Evolutionary conservation across 352 stramenopile genomes (phyloP).

Genomic region (Globisporangium carolinianum): DNA sequence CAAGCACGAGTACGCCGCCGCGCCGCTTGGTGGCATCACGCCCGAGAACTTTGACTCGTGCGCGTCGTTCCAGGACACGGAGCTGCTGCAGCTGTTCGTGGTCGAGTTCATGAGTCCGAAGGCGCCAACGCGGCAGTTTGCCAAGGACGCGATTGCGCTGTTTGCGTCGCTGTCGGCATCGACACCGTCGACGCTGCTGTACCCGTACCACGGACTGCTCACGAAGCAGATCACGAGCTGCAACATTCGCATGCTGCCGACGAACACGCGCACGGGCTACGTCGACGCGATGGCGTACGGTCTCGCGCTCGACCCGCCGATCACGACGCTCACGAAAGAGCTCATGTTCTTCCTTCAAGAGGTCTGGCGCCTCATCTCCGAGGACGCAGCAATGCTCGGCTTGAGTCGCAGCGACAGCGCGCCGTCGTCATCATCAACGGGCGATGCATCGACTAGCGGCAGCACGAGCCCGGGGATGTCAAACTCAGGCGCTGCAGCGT

Average conservation of each 20-base stretch:
- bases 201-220: slow-evolving; percentile 80
- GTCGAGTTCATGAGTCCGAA: slow-evolving; percentile 81
- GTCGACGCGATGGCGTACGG: slow-evolving; percentile 83
- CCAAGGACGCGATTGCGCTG: slow-evolving; percentile 59
- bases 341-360: slow-evolving; percentile 82
- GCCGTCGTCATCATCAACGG: slow-evolving; percentile 18
- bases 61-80: slow-evolving; percentile 75
- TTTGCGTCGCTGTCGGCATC: slow-evolving; percentile 50
- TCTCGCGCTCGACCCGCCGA: slow-evolving; percentile 61
- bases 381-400: slow-evolving; percentile 34
- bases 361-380: slow-evolving; percentile 79
- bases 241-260: slow-evolving; percentile 63
- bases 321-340: slow-evolving; percentile 82
- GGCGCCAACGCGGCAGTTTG: slow-evolving; percentile 53
- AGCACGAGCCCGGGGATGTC: slow-evolving; percentile 4
- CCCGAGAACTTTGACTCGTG: slow-evolving; percentile 63
- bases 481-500: slow-evolving; percentile 30
- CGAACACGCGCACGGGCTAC: slow-evolving; percentile 68
- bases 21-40: slow-evolving; percentile 30
- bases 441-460: slow-evolving; percentile 9
- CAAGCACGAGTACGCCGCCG: slow-evolving; percentile 26
- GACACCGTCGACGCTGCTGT: slow-evolving; percentile 61
- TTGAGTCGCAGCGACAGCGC: slow-evolving; percentile 13
- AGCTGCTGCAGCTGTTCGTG: slow-evolving; percentile 85
- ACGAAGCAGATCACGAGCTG: slow-evolving; percentile 81